phyloP scores from a whole-genome alignment of 2,329 filamentous ascomycete genomes.

The Fusarium transvaalense region DNA sequence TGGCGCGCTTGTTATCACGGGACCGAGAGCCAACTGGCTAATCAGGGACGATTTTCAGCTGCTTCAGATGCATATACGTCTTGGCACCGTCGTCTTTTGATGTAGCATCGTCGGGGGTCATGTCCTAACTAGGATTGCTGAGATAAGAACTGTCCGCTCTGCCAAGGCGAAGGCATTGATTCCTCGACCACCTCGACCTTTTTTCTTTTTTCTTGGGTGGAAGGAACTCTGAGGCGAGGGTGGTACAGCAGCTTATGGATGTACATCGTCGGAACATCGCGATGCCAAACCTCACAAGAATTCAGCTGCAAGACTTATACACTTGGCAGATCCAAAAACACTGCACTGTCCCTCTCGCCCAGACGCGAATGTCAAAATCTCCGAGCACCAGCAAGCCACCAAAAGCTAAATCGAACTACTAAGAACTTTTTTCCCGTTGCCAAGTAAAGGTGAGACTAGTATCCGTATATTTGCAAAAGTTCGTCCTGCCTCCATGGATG shows the following conservation, averaged over 20 bases:
- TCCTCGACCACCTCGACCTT: slow-evolving; percentile 3
- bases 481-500: slow-evolving; percentile 3
- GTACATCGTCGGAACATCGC: neutral
- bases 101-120: slow-evolving; percentile 27
- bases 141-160: slow-evolving; percentile 29
- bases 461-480: slow-evolving; percentile 20
- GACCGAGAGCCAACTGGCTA: slow-evolving; percentile 6
- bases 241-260: neutral
- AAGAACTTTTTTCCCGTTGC: slow-evolving; percentile 17
- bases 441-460: slow-evolving; percentile 20
- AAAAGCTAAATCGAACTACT: neutral
- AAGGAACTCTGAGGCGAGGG: no score
- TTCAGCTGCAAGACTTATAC: neutral
- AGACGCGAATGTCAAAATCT: slow-evolving; percentile 16
- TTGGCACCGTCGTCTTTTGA: slow-evolving; percentile 20
- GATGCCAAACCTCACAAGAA: neutral
- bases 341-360: neutral
- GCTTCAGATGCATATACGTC: slow-evolving; percentile 12
- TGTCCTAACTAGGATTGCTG: slow-evolving; percentile 26
- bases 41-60: slow-evolving; percentile 17
- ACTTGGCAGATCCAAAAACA: slow-evolving; percentile 4
- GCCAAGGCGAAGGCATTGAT: slow-evolving; percentile 18
- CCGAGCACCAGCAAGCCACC: slow-evolving; percentile 21
- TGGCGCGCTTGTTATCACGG: slow-evolving; percentile 38
- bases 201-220: neutral